These are phyloP conservation scores for Lactarius tabidus DNA, from an alignment of 768 basidiomycete genomes.

Conservation along the genomic window DNA sequence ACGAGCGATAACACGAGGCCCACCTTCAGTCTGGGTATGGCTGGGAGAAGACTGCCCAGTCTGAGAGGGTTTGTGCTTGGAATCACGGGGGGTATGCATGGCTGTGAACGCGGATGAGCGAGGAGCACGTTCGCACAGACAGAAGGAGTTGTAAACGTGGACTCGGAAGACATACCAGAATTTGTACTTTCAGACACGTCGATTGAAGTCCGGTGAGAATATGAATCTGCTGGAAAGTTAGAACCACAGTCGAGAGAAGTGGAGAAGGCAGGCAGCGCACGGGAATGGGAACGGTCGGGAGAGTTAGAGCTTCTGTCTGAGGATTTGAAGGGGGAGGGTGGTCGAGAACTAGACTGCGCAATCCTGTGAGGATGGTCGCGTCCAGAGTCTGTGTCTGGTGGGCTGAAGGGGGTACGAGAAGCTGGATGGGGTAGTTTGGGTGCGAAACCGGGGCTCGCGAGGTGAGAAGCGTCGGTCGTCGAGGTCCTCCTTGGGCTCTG, in stretches of 20 bases:
- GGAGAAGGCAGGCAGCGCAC: constrained; percentile 12
- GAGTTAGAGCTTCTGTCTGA: constrained; percentile 52
- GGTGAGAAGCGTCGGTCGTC: constrained; percentile 77
- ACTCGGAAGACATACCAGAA: constrained; percentile 14
- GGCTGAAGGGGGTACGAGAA: constrained; percentile 23
- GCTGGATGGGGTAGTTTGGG: constrained; percentile 26
- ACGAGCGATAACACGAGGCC: constrained; percentile 24
- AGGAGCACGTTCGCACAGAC: constrained; percentile 3
- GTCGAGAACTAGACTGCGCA: constrained; percentile 44
- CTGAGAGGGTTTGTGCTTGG: constrained; percentile 21
- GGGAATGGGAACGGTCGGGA: constrained; percentile 26
- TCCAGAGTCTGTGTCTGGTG: constrained; percentile 26
- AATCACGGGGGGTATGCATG: constrained; percentile 21
- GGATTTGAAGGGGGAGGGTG: constrained; percentile 65
- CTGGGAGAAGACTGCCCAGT: constrained; percentile 17
- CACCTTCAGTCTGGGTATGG: constrained; percentile 23
- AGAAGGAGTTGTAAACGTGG: background rate
- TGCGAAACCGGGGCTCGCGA: constrained; percentile 38
- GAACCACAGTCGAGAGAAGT: background rate
- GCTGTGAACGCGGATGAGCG: constrained; percentile 6
- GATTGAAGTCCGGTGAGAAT: constrained; percentile 18
- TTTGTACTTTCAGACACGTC: constrained; percentile 22
- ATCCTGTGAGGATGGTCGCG: constrained; percentile 34
- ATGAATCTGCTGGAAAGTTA: constrained; percentile 16
- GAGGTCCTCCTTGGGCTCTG: constrained; percentile 82